These are phyloP conservation scores for Metschnikowia cerradonensis DNA, from an alignment of 805 yeast species.

Conservation along the genomic window DNA sequence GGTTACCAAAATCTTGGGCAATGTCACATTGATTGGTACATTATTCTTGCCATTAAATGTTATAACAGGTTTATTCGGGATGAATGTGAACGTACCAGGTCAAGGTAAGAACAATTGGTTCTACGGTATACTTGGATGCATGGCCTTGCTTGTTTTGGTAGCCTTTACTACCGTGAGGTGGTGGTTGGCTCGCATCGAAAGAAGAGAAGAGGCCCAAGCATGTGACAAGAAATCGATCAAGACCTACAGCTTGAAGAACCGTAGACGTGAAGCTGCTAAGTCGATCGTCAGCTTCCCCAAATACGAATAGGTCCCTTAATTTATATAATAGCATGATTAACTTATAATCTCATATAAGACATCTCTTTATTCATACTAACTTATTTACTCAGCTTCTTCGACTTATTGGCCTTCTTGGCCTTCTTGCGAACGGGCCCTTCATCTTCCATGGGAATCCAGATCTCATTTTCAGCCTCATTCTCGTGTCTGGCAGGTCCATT, in stretches of 20 bases:
- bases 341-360: background rate
- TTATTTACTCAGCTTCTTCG: conserved; percentile 1
- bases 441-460: conserved; percentile 36
- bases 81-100: conserved; percentile 92
- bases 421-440: conserved; percentile 6
- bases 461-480: conserved; percentile 32
- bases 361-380: background rate
- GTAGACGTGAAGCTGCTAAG: conserved; percentile 31
- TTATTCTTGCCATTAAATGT: conserved; percentile 85
- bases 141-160: conserved; percentile 23
- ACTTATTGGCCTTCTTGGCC: conserved; percentile 3
- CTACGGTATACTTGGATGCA: conserved; percentile 55
- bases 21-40: conserved; percentile 88
- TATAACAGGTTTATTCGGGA: conserved; percentile 89
- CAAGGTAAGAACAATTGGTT: conserved; percentile 30
- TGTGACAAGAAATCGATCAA: conserved; percentile 19
- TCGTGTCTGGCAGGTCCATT: conserved; percentile 41
- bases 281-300: conserved; percentile 39
- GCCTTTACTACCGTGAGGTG: conserved; percentile 22
- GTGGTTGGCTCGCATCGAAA: conserved; percentile 19
- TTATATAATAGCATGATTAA: background rate
- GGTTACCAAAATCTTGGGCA: conserved; percentile 82
- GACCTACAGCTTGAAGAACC: conserved; percentile 22
- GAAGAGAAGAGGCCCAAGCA: conserved; percentile 7
- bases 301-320: conserved; percentile 21